Evolutionary conservation across 768 basidiomycete species (phyloP), one percentile per base, ranked within the genome.

Genomic region (Rhodotorula graminis): DNA sequence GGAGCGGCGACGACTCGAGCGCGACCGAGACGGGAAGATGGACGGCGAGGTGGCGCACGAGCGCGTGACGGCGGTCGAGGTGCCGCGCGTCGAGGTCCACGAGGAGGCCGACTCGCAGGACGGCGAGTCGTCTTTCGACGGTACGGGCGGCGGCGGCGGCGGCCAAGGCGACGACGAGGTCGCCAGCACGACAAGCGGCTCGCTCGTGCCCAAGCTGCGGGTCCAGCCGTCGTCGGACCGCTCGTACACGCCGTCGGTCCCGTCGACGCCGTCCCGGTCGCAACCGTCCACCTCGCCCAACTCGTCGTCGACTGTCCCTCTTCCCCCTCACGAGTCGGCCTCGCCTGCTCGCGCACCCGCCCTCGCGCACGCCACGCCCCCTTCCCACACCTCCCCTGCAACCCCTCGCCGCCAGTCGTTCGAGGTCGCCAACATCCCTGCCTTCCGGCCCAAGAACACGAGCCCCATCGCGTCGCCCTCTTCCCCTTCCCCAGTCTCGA

Each of bases 171-270:
- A 16, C 2, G 61, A 14, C 46, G 47, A 15, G 23, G 33, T 23
- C 50, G 37, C 10, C 33, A 18, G 33, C 44, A 14, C 44, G 42
- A 9, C n/a, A 37, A 42, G 15, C 42, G 19, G 29, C 31, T 67
- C 66, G 21, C 29, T 33, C 21, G 29, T 72, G 16, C 65, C 71
- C 4, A 63, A 49, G 31, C 46, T 72, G n/a, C 56, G 65, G 7
- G 57, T 67, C 23, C 27, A 72, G 50, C 58, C 71, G 6, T n/a
- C 65, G 12, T 72, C 71, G 3, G 71, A 72, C 49, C 66, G 56
- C 12, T 72, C 71, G 40, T 72, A 53, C 71, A 64, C 61, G 8
- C 71, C 71, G 0, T 60, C 71, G 3, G 29, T 72, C 10, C 71
- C 71, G 11, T 60, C 62, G 14, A 59, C 65, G 2, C 65, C 65